Conservation (phyloP, 495 filamentous ascomycete species). For the Terfezia claveryi region DNA sequence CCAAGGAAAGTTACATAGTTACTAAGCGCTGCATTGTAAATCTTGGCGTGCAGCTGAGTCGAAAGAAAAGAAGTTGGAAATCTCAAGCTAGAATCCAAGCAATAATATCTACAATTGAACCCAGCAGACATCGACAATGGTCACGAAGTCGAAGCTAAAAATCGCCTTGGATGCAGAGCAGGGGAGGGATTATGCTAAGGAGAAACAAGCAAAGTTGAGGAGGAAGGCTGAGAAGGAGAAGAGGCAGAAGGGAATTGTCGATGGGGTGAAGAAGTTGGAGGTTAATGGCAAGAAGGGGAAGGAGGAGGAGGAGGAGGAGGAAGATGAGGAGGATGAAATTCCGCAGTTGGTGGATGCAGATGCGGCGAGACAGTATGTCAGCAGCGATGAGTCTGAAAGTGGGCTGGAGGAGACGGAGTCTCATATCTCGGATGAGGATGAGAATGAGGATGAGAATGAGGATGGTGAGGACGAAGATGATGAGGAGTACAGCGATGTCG, state of each 20-base stretch:
- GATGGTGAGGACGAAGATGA: constrained; percentile 31
- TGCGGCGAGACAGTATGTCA: background rate
- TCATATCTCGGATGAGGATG: constrained; percentile 26
- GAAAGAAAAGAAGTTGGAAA: no score
- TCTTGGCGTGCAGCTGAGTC: no score
- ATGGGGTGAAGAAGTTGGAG: constrained; percentile 1
- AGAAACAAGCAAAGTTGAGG: constrained; percentile 10
- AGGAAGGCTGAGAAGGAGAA: background rate
- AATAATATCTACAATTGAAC: no score
- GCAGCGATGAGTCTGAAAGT: constrained; percentile 21
- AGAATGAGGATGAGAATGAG: constrained; percentile 23
- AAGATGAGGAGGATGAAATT: constrained; percentile 20
- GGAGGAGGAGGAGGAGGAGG: constrained; percentile 1
- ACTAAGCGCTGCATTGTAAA: no score
- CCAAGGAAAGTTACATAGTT: no score
- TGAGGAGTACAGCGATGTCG: constrained; percentile 58
- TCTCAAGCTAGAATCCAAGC: no score
- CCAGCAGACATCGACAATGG: background rate
- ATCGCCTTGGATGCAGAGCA: constrained; percentile 12
- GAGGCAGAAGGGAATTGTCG: background rate
- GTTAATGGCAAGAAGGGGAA: background rate
- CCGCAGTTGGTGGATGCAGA: constrained; percentile 20
- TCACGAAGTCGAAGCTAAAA: constrained; percentile 7
- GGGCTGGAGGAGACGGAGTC: constrained; percentile 21
- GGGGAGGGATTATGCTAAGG: constrained; percentile 10